A percentile compares a stretch with the other conserved stretches of the same genome.
phyloP scores from a whole-genome alignment of 192 early-diverging fungal genomes.

The Backusella psychrophila region DNA sequence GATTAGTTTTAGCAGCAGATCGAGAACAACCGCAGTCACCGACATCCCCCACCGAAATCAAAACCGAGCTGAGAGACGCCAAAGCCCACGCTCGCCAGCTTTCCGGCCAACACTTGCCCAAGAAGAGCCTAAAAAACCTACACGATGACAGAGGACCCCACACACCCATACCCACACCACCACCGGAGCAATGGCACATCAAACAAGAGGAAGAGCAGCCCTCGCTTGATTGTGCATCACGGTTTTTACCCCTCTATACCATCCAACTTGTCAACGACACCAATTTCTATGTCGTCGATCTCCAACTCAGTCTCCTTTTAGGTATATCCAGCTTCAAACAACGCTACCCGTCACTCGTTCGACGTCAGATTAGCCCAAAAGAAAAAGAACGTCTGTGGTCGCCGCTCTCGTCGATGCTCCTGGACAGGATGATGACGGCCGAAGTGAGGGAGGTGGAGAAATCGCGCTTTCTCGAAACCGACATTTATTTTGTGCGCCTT shows the following conservation, averaged over 20 bases:
- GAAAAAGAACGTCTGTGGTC: constrained; percentile 75
- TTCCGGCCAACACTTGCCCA: constrained; percentile 16
- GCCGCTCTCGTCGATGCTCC: constrained; percentile 63
- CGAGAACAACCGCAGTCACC: constrained; percentile 12
- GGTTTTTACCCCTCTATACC: constrained; percentile 68
- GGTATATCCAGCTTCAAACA: constrained; percentile 51
- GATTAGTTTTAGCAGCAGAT: constrained; percentile 27
- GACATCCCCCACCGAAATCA: not conserved
- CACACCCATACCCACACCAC: constrained; percentile 23
- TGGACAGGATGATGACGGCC: not conserved
- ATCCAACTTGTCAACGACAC: constrained; percentile 51
- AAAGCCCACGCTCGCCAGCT: constrained; percentile 18
- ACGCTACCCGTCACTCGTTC: constrained; percentile 59
- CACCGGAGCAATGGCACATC: constrained; percentile 28
- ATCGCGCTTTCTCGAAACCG: constrained; percentile 55
- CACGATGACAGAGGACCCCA: not conserved
- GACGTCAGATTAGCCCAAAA: constrained; percentile 43
- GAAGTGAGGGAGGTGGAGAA: constrained; percentile 48
- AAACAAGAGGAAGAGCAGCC: constrained; percentile 31
- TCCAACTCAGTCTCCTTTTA: constrained; percentile 63
- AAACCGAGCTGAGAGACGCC: not conserved
- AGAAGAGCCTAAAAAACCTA: constrained; percentile 12
- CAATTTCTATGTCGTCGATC: constrained; percentile 63
- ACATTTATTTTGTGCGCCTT: constrained; percentile 63
- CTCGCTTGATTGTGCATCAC: constrained; percentile 23